phyloP scores from a whole-genome alignment of 805 yeast genomes.

The Ogataea sp. region DNA sequence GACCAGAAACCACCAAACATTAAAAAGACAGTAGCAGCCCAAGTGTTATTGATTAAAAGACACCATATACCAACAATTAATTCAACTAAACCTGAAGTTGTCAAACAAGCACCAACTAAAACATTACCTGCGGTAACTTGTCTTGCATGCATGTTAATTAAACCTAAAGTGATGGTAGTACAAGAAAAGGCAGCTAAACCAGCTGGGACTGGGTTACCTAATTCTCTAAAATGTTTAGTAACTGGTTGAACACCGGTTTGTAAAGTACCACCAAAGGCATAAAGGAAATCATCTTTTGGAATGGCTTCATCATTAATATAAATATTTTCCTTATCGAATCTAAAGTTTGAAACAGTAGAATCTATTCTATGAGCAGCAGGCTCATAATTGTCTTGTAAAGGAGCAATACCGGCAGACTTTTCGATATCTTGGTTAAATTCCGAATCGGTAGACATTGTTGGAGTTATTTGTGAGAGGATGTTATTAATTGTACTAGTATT shows the following conservation, averaged over 20 bases:
- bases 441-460: neutral
- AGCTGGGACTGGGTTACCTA: constrained; percentile 44
- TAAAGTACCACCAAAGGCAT: constrained; percentile 56
- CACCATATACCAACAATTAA: constrained; percentile 45
- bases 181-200: constrained; percentile 43
- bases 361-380: neutral
- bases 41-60: constrained; percentile 41
- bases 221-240: constrained; percentile 16
- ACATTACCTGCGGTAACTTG: constrained; percentile 35
- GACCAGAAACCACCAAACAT: constrained; percentile 52
- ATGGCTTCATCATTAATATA: constrained; percentile 34
- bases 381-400: neutral
- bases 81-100: constrained; percentile 43
- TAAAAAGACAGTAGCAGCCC: constrained; percentile 45
- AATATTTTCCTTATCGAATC: constrained; percentile 33
- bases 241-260: constrained; percentile 31
- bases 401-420: neutral
- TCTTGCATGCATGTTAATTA: constrained; percentile 37
- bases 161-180: constrained; percentile 39
- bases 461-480: too few species aligned
- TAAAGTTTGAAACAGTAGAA: constrained; percentile 17
- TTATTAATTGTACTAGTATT: too few species aligned
- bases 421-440: constrained; percentile 1
- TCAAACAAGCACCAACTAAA: constrained; percentile 37
- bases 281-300: constrained; percentile 45